A percentile compares a stretch with the other conserved stretches of the same genome.
phyloP scores from a whole-genome alignment of 108 stramenopile species.

The Craspedostauros australis region DNA sequence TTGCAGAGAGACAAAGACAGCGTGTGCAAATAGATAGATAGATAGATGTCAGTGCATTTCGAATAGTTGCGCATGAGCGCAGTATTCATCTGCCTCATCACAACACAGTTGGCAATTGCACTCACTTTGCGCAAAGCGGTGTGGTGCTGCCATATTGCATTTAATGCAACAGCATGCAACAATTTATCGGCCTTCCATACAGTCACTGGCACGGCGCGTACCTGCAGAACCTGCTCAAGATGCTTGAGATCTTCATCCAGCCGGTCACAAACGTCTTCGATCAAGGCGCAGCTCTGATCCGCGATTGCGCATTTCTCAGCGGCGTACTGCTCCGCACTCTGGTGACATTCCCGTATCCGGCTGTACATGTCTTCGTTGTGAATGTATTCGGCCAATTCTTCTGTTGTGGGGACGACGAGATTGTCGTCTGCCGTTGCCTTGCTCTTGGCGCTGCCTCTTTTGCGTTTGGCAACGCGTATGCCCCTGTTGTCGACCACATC shows the following conservation, averaged over 20 bases:
- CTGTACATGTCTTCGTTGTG: slow-evolving; percentile 23
- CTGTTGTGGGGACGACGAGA: slow-evolving; percentile 43
- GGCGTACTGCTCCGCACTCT: slow-evolving; percentile 40
- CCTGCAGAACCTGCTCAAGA: slow-evolving; percentile 44
- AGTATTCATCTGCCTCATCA: too few relatives aligned
- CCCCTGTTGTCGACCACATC: slow-evolving; percentile 29
- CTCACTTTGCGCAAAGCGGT: too few relatives aligned
- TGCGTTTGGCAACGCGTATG: slow-evolving; percentile 18
- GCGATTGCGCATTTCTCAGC: slow-evolving; percentile 65
- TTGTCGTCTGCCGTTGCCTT: background rate
- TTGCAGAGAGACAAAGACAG: too few relatives aligned
- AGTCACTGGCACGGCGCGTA: slow-evolving; percentile 15
- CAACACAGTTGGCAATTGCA: too few relatives aligned
- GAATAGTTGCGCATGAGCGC: too few relatives aligned
- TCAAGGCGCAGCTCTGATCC: slow-evolving; percentile 42
- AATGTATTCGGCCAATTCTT: slow-evolving; percentile 37
- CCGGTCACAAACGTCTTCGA: slow-evolving; percentile 55
- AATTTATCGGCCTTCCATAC: too few relatives aligned
- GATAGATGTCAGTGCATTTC: background rate
- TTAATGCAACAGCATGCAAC: background rate
- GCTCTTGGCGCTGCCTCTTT: background rate
- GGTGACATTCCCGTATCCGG: slow-evolving; percentile 30
- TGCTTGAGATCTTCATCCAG: slow-evolving; percentile 56
- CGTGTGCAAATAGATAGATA: too few relatives aligned
- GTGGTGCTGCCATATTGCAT: too few relatives aligned